These are phyloP conservation scores for Calonectria leucothoes DNA, from an alignment of 2,329 filamentous ascomycete genomes.

Conservation along the genomic window DNA sequence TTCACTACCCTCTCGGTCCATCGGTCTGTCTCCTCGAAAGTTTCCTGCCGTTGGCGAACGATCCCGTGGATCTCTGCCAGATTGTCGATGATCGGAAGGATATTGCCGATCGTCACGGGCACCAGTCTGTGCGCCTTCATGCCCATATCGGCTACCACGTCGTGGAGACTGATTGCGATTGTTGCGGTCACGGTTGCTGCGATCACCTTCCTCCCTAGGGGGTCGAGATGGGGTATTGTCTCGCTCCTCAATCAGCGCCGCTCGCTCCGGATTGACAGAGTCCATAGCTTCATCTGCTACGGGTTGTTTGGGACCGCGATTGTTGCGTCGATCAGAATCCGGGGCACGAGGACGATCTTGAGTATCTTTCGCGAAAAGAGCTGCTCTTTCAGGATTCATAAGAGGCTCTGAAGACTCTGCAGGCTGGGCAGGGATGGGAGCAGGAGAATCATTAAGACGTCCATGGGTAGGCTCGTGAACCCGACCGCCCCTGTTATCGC, in stretches of 20 bases:
- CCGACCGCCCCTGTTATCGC: conserved; percentile 44
- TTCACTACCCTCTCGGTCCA: conserved; percentile 53
- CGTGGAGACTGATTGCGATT: conserved; percentile 62
- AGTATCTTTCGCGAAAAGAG: conserved; percentile 56
- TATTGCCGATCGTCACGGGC: conserved; percentile 58
- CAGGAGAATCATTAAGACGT: conserved; percentile 42
- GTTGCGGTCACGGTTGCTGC: conserved; percentile 53
- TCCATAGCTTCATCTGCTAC: conserved; percentile 45
- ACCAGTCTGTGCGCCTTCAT: conserved; percentile 47
- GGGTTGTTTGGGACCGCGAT: conserved; percentile 43
- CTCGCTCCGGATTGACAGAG: conserved; percentile 61
- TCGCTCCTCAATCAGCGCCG: conserved; percentile 56
- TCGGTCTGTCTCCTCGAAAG: conserved; percentile 49
- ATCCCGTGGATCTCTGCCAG: conserved; percentile 46
- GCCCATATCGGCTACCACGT: conserved; percentile 47
- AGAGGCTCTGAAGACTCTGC: conserved; percentile 54
- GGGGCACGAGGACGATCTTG: conserved; percentile 41
- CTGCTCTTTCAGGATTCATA: conserved; percentile 67
- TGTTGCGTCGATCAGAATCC: conserved; percentile 44
- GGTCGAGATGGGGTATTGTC: conserved; percentile 50
- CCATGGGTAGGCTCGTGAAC: conserved; percentile 40
- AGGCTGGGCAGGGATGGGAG: conserved; percentile 43
- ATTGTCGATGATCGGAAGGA: conserved; percentile 46
- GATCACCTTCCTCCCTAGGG: conserved; percentile 59
- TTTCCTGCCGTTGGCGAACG: conserved; percentile 44